Evolutionary conservation across 257 asterid species (phyloP).

Genomic region (Solanum okadae): DNA sequence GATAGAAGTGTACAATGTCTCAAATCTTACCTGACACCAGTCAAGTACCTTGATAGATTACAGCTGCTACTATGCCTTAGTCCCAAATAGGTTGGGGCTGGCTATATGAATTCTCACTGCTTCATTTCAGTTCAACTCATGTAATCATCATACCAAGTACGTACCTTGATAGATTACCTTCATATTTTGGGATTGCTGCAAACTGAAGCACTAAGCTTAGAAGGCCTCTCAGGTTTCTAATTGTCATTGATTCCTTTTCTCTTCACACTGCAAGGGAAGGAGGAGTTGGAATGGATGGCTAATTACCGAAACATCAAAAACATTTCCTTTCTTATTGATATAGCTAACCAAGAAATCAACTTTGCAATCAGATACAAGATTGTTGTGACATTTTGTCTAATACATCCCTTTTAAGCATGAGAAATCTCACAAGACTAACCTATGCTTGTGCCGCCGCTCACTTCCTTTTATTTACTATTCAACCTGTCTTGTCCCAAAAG

Average conservation of each 20-base stretch:
- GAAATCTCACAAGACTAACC: neutral
- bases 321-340: neutral
- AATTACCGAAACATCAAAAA: neutral
- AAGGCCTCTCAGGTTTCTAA: neutral
- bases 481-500: neutral
- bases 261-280: neutral
- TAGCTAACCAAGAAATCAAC: neutral
- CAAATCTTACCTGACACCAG: neutral
- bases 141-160: neutral
- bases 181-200: neutral
- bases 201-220: neutral
- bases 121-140: neutral
- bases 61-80: neutral
- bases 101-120: neutral
- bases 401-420: neutral
- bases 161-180: neutral
- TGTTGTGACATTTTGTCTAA: neutral
- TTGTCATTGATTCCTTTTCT: neutral
- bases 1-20: neutral
- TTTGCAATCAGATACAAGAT: neutral
- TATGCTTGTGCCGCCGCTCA: neutral
- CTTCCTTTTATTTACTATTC: neutral
- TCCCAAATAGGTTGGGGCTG: neutral
- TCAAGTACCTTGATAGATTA: neutral
- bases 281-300: neutral